Evolutionary conservation across 495 filamentous ascomycete species (phyloP).

Genomic region (Elaphomyces granulatus): DNA sequence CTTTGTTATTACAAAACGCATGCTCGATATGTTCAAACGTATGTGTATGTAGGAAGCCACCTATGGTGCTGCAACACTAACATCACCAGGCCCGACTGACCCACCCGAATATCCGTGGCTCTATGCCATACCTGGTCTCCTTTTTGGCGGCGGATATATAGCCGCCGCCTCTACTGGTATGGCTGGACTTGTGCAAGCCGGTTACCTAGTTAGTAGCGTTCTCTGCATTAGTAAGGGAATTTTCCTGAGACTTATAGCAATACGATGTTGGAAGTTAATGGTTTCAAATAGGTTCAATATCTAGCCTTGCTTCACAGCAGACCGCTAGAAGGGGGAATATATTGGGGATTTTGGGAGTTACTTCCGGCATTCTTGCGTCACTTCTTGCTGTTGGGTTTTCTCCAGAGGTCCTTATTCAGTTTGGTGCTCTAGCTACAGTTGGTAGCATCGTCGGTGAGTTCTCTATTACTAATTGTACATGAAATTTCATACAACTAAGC

Average conservation of each 20-base stretch:
- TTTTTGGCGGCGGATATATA: slow-evolving; percentile 65
- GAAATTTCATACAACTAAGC: too few species aligned
- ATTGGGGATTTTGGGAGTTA: slow-evolving; percentile 66
- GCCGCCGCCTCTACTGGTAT: slow-evolving; percentile 63
- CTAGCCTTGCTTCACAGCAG: slow-evolving; percentile 55
- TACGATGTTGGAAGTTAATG: background rate
- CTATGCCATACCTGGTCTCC: slow-evolving; percentile 54
- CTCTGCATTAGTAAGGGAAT: slow-evolving; percentile 45
- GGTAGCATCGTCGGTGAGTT: slow-evolving; percentile 41
- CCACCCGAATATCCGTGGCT: slow-evolving; percentile 75
- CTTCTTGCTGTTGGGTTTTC: slow-evolving; percentile 64
- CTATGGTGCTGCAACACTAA: slow-evolving; percentile 8
- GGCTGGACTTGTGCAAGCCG: slow-evolving; percentile 65
- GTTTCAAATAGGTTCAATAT: slow-evolving; percentile 38
- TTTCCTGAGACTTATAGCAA: background rate
- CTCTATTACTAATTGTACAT: background rate
- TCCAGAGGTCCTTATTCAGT: slow-evolving; percentile 56
- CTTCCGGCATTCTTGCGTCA: slow-evolving; percentile 62
- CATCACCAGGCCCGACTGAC: slow-evolving; percentile 46
- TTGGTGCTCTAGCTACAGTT: slow-evolving; percentile 51
- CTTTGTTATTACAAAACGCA: slow-evolving; percentile 73
- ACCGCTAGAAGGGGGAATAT: slow-evolving; percentile 70
- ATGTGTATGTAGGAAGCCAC: too few species aligned
- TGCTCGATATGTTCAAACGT: slow-evolving; percentile 85
- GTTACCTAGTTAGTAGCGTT: slow-evolving; percentile 64